Evolutionary conservation across 768 basidiomycete species (phyloP).

Genomic region (Termitomyces sp.): DNA sequence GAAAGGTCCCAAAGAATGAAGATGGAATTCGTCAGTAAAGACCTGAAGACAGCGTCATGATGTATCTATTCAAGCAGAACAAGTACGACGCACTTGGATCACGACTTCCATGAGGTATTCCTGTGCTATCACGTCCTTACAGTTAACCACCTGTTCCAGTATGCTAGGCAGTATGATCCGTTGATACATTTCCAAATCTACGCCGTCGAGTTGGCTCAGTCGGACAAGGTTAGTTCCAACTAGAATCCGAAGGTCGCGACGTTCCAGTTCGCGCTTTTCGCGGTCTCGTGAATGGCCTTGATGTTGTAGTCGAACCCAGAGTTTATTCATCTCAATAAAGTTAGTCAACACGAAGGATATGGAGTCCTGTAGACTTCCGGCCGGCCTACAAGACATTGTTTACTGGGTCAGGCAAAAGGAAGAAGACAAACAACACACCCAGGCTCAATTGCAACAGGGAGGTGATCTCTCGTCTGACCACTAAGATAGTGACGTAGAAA

Average conservation of each 20-base stretch:
- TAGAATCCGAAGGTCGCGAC: constrained; percentile 89
- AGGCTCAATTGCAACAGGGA: constrained; percentile 80
- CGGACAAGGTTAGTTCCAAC: constrained; percentile 98
- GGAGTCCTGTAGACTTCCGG: constrained; percentile 90
- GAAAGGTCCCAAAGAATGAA: constrained; percentile 94
- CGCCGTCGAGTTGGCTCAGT: constrained; percentile 91
- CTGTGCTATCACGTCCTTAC: constrained; percentile 98
- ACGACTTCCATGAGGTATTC: constrained; percentile 99
- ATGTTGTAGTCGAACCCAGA: constrained; percentile 98
- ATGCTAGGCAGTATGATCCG: constrained; percentile 84
- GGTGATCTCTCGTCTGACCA: constrained; percentile 91
- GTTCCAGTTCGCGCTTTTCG: constrained; percentile 95
- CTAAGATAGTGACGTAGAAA: constrained; percentile 96
- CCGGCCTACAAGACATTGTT: constrained; percentile 45
- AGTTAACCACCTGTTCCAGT: constrained; percentile 95
- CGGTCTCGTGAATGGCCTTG: constrained; percentile 96
- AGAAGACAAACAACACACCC: constrained; percentile 50
- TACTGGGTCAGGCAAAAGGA: background rate
- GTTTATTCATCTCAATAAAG: constrained; percentile 99
- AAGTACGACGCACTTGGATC: constrained; percentile 68
- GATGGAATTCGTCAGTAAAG: constrained; percentile 97
- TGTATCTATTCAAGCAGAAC: background rate
- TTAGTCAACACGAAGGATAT: constrained; percentile 95
- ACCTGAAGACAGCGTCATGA: constrained; percentile 46
- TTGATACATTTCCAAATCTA: constrained; percentile 91